phyloP scores from a whole-genome alignment of 495 filamentous ascomycete genomes.

The Elasticomyces elasticus region DNA sequence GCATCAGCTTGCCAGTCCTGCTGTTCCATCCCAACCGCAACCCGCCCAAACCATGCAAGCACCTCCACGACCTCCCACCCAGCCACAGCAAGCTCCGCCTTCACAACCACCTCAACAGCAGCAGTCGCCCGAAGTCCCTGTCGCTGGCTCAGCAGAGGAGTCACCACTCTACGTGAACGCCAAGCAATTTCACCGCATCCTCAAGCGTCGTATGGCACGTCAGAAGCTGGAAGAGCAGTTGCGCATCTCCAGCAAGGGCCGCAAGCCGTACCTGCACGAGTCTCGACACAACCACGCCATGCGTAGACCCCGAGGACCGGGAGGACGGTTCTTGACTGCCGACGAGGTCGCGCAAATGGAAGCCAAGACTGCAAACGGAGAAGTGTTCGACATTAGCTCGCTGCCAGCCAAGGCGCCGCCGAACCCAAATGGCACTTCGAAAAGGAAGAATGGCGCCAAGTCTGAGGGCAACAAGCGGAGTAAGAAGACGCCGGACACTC shows the following conservation, averaged over 20 bases:
- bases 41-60: conserved; percentile 32
- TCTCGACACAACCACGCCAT: conserved; percentile 99
- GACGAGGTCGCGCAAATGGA: conserved; percentile 94
- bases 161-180: conserved; percentile 96
- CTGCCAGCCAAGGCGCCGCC: too few species aligned
- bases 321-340: conserved; percentile 93
- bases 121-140: conserved; percentile 71
- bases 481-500: too few species aligned
- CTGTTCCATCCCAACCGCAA: conserved; percentile 44
- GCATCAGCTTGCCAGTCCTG: conserved; percentile 50
- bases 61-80: too few species aligned
- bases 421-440: too few species aligned
- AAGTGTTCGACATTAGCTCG: too few species aligned
- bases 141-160: conserved; percentile 65
- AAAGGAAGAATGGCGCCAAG: too few species aligned
- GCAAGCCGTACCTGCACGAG: conserved; percentile 96
- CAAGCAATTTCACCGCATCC: conserved; percentile 95
- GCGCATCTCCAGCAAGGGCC: conserved; percentile 83
- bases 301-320: conserved; percentile 89
- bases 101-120: conserved; percentile 63
- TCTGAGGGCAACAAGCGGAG: too few species aligned
- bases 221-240: conserved; percentile 88
- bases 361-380: conserved; percentile 38
- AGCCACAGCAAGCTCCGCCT: conserved; percentile 29
- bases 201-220: conserved; percentile 85